A percentile compares a stretch with the other conserved stretches of the same genome.
These are phyloP conservation scores for Euphorbia celastroides DNA, from an alignment of 441 rosid genomes.

Conservation along the genomic window DNA sequence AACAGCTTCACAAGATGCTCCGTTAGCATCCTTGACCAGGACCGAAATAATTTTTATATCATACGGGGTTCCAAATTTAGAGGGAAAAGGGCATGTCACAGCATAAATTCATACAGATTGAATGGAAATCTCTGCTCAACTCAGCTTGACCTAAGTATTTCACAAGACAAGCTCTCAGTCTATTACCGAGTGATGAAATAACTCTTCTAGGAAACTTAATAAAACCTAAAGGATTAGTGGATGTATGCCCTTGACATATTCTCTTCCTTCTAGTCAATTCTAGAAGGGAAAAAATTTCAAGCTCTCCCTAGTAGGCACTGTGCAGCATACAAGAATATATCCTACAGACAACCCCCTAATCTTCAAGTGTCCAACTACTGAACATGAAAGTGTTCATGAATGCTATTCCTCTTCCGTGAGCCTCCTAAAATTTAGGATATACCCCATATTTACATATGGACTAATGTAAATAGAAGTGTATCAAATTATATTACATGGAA, in stretches of 20 bases:
- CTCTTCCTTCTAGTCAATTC: not conserved
- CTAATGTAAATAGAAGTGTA: constrained; percentile 1
- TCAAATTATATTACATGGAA: not conserved
- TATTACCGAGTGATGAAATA: not conserved
- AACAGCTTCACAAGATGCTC: not conserved
- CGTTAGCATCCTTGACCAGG: not conserved
- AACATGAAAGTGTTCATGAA: not conserved
- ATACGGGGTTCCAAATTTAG: too few relatives aligned
- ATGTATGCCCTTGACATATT: too few relatives aligned
- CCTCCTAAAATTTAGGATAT: not conserved
- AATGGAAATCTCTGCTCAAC: not conserved
- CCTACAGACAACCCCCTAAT: not conserved
- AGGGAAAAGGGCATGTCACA: not conserved
- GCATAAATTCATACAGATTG: not conserved
- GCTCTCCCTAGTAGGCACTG: too few relatives aligned
- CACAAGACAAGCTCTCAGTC: not conserved
- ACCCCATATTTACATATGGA: not conserved
- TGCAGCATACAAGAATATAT: not conserved
- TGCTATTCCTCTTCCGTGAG: not conserved
- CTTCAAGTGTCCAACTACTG: constrained; percentile 1
- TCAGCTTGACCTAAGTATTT: not conserved
- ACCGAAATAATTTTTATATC: not conserved
- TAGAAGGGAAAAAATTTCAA: not conserved
- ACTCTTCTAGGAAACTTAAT: not conserved
- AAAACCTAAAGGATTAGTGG: not conserved